These are phyloP conservation scores for Aspergillus ellipticus DNA, from an alignment of 495 filamentous ascomycete genomes.

Conservation along the genomic window DNA sequence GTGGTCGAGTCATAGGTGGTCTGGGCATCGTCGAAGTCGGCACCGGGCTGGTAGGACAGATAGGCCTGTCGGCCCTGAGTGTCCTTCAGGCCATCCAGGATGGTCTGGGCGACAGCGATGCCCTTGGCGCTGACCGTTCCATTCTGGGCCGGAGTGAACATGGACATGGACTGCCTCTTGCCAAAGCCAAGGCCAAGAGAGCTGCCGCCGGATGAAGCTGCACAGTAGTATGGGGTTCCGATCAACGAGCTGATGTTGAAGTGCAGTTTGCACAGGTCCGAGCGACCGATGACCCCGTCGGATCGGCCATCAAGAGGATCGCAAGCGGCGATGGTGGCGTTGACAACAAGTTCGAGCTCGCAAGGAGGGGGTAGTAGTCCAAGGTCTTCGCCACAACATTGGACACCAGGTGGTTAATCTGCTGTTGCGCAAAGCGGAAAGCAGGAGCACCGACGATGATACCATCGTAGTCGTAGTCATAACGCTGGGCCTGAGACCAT, in stretches of 20 bases:
- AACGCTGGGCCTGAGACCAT: conserved; percentile 47
- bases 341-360: conserved; percentile 74
- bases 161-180: background rate
- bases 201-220: background rate
- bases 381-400: conserved; percentile 74
- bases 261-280: conserved; percentile 44
- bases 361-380: conserved; percentile 74
- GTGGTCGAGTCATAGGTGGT: conserved; percentile 40
- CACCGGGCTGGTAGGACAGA: conserved; percentile 39
- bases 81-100: conserved; percentile 43
- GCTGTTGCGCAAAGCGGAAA: background rate
- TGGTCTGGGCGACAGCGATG: conserved; percentile 33
- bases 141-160: conserved; percentile 35
- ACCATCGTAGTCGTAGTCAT: conserved; percentile 45
- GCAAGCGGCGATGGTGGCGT: conserved; percentile 55
- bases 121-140: conserved; percentile 41
- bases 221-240: conserved; percentile 43
- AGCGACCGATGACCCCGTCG: conserved; percentile 47
- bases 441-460: conserved; percentile 40
- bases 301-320: conserved; percentile 45
- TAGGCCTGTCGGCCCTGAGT: conserved; percentile 42
- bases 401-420: background rate
- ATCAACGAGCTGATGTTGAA: conserved; percentile 36
- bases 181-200: background rate
- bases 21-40: conserved; percentile 38